Evolutionary conservation across 805 yeast species (phyloP).

Genomic region (Schwanniomyces pseudopolymorphus): DNA sequence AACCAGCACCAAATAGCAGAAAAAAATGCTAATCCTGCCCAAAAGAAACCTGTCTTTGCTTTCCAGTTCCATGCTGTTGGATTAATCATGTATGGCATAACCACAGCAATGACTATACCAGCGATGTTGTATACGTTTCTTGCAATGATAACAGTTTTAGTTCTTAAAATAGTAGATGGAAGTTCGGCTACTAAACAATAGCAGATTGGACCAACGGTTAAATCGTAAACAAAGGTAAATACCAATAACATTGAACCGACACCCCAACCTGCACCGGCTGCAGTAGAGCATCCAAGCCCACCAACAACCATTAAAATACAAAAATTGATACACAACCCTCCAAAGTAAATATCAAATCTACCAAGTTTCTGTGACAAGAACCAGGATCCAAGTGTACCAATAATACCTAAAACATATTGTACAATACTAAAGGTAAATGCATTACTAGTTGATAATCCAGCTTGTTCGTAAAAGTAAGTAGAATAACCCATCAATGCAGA

Average conservation of each 20-base stretch:
- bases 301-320: constrained; percentile 41
- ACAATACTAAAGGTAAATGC: constrained; percentile 29
- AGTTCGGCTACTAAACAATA: constrained; percentile 42
- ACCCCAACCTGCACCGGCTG: constrained; percentile 24
- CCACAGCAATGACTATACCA: constrained; percentile 34
- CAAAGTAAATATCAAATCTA: constrained; percentile 35
- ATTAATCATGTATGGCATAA: constrained; percentile 51
- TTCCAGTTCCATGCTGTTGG: constrained; percentile 46
- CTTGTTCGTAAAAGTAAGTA: constrained; percentile 36
- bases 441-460: constrained; percentile 27
- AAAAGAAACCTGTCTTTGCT: constrained; percentile 49
- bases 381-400: constrained; percentile 31
- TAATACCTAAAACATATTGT: constrained; percentile 32
- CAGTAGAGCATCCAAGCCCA: constrained; percentile 23
- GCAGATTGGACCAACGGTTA: constrained; percentile 27
- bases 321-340: constrained; percentile 35
- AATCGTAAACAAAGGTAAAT: constrained; percentile 26
- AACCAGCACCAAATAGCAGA: constrained; percentile 19
- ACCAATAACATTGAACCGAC: constrained; percentile 14
- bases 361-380: constrained; percentile 34
- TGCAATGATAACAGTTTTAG: constrained; percentile 39
- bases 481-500: constrained; percentile 37
- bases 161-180: constrained; percentile 38
- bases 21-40: constrained; percentile 35
- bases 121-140: constrained; percentile 29